Base-by-base conservation (phyloP, 1,139 yeast species). In the Ashbya aceris region DNA sequence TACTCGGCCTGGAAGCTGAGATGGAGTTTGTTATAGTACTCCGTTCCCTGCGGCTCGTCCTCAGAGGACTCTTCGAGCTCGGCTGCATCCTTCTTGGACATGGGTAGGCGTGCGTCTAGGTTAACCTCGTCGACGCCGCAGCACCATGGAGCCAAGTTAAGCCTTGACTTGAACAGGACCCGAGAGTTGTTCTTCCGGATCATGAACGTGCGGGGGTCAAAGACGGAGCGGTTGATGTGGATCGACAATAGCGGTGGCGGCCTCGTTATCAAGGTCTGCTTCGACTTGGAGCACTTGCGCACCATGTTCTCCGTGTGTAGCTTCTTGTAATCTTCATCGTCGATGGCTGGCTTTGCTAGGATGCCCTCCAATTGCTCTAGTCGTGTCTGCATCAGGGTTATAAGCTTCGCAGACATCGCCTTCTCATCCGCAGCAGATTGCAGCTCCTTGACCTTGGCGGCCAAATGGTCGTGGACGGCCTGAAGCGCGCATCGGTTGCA, bases 221-320 rank as follows among this genome's bases (percentile, higher is more conserved):
- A 89, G 8, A 86, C 96, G 2, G 95, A 84, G 56, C 97, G 74
- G 60, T 89, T 89, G 45, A 89, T 83, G 62, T 89, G 96, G 39
- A 89, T 74, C 43, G 91, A 77, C 42, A 89, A 69, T 47, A 86
- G 70, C 11, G 93, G 84, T 3, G 96, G 89, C 0, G 96, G 96
- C 55, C 87, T 72, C 23, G 87, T 75, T 49, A 86, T 73, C 56
- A 77, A 71, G 20, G 81, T 80, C 59, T 87, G 96, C 61, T 86
- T 87, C 7, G 89, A 79, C 62, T 89, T 89, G 41, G 76, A 80
- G 7, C 86, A 77, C 58, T 83, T 83, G 45, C 79, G 75, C 44
- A 80, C 75, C 76, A 82, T 79, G 54, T 79, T 81, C 50, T 81
- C 79, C 9, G 87, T 82, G 49, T 85, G 84, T 40, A 86, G 64